These are phyloP conservation scores for Xylaria sp. DNA, from an alignment of 2,329 filamentous ascomycete species.

Conservation along the genomic window DNA sequence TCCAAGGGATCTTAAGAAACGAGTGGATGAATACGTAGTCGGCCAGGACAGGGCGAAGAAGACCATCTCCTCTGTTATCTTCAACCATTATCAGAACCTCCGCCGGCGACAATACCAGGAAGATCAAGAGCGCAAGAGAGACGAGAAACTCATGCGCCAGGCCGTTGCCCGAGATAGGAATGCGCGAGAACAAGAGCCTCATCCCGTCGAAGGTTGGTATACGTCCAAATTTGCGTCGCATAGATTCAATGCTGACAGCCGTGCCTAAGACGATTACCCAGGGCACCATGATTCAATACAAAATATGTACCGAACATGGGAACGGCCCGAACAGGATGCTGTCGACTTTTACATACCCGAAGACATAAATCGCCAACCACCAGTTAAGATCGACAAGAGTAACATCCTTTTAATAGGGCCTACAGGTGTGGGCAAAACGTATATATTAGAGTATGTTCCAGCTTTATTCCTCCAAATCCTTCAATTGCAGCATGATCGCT, in stretches of 20 bases:
- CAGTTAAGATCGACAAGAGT: slow-evolving; percentile 89
- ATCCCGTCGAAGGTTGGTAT: slow-evolving; percentile 80
- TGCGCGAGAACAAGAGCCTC: slow-evolving; percentile 65
- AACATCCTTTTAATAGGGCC: slow-evolving; percentile 92
- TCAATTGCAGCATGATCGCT: slow-evolving; percentile 14
- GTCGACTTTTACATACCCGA: slow-evolving; percentile 62
- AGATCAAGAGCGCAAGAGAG: slow-evolving; percentile 65
- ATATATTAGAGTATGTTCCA: slow-evolving; percentile 76
- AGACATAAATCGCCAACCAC: slow-evolving; percentile 55
- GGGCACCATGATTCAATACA: slow-evolving; percentile 61
- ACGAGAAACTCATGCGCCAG: slow-evolving; percentile 76
- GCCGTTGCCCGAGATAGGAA: slow-evolving; percentile 75
- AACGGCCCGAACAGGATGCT: slow-evolving; percentile 50
- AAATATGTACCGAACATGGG: slow-evolving; percentile 53
- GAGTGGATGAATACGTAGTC: slow-evolving; percentile 95
- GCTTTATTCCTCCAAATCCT: slow-evolving; percentile 2
- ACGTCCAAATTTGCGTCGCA: slow-evolving; percentile 28
- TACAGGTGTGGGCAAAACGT: slow-evolving; percentile 94
- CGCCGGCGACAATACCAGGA: slow-evolving; percentile 83
- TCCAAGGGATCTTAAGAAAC: slow-evolving; percentile 79
- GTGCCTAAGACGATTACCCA: slow-evolving; percentile 63
- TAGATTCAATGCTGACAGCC: slow-evolving; percentile 51
- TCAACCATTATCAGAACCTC: slow-evolving; percentile 94
- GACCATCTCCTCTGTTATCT: slow-evolving; percentile 89
- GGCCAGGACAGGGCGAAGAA: slow-evolving; percentile 96